These are phyloP conservation scores for Microsporum audouinii DNA, from an alignment of 2,329 filamentous ascomycete genomes.

Conservation along the genomic window DNA sequence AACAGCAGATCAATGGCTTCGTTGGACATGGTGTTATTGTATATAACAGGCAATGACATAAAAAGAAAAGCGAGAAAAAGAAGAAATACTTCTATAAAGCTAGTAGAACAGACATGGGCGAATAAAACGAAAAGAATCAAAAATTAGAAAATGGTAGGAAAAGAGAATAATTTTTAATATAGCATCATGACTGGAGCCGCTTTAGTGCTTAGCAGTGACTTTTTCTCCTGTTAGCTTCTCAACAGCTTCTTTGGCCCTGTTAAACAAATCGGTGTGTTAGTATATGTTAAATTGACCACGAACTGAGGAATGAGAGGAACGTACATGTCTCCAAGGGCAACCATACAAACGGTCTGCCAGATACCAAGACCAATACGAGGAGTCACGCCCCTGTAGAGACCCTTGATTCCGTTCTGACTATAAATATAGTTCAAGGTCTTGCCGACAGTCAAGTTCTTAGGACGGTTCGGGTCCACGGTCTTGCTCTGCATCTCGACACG, in stretches of 20 bases:
- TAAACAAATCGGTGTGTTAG: slow-evolving; percentile 18
- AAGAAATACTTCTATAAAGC: not conserved
- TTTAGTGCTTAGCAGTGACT: slow-evolving; percentile 55
- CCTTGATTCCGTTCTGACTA: slow-evolving; percentile 71
- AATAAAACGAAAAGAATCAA: not conserved
- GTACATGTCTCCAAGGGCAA: slow-evolving; percentile 94
- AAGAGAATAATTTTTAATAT: slow-evolving; percentile 14
- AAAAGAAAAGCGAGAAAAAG: not conserved
- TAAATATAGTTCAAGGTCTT: slow-evolving; percentile 82
- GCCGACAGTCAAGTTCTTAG: slow-evolving; percentile 96
- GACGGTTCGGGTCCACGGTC: slow-evolving; percentile 91
- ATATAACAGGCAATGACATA: not conserved
- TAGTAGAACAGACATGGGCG: slow-evolving; percentile 1
- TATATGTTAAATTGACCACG: slow-evolving; percentile 20
- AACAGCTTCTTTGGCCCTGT: slow-evolving; percentile 53
- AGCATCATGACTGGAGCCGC: slow-evolving; percentile 18
- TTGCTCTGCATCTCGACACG: slow-evolving; percentile 99
- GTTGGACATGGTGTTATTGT: not conserved
- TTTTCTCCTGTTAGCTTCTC: slow-evolving; percentile 53
- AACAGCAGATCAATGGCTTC: not conserved
- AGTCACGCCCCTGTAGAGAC: slow-evolving; percentile 88
- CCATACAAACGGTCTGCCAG: slow-evolving; percentile 99
- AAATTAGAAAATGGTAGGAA: not conserved
- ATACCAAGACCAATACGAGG: slow-evolving; percentile 89
- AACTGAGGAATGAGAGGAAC: slow-evolving; percentile 29